These are phyloP conservation scores for Davidsoniella eucalypti DNA, from an alignment of 2,329 filamentous ascomycete genomes.

Conservation along the genomic window DNA sequence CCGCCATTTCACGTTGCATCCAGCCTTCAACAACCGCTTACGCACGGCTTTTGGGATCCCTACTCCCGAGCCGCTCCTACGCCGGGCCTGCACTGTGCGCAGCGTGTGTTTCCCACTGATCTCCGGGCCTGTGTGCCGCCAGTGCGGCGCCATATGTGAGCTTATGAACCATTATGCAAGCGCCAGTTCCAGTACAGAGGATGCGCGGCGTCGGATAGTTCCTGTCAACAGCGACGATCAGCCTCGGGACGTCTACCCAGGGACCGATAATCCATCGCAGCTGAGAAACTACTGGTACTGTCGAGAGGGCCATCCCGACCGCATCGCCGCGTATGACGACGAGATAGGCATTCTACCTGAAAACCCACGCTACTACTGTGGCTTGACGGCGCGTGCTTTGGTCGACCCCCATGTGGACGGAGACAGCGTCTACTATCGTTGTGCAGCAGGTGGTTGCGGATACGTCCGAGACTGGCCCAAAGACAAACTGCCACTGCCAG, in stretches of 20 bases:
- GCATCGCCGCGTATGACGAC: slow-evolving; percentile 8
- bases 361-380: slow-evolving; percentile 11
- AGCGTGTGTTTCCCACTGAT: slow-evolving; percentile 3
- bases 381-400: slow-evolving; percentile 7
- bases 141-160: slow-evolving; percentile 2
- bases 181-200: too few species aligned
- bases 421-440: slow-evolving; percentile 5
- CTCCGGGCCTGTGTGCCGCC: slow-evolving; percentile 8
- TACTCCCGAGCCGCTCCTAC: too few species aligned
- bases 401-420: neutral
- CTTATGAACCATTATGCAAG: too few species aligned
- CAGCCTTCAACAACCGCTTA: too few species aligned
- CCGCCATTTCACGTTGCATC: too few species aligned
- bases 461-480: slow-evolving; percentile 7
- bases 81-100: too few species aligned
- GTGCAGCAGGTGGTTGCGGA: slow-evolving; percentile 9
- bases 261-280: too few species aligned
- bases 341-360: slow-evolving; percentile 10
- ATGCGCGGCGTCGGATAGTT: too few species aligned
- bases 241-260: too few species aligned
- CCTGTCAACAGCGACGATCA: too few species aligned
- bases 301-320: neutral
- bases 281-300: slow-evolving; percentile 3
- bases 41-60: too few species aligned
- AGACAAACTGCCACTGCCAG: neutral